Conservation (phyloP, 352 stramenopile species). For the Globisporangium splendens region DNA sequence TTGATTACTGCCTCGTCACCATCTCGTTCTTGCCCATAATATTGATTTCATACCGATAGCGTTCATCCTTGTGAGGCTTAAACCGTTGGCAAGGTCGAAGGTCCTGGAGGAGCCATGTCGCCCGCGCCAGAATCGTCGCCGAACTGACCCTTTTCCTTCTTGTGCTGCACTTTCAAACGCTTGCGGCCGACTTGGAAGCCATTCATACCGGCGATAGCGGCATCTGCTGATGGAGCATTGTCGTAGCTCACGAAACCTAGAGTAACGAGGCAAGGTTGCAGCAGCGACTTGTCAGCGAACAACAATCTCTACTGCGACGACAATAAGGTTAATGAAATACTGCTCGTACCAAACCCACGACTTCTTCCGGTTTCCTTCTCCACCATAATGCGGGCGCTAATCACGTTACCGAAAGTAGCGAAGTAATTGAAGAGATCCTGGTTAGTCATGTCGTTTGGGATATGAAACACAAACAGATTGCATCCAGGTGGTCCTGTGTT, state of each 20-base stretch:
- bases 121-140: constrained; percentile 54
- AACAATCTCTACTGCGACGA: not conserved
- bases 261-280: not conserved
- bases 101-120: constrained; percentile 37
- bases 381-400: constrained; percentile 96
- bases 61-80: constrained; percentile 26
- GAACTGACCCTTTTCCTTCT: constrained; percentile 88
- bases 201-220: constrained; percentile 95
- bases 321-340: not conserved
- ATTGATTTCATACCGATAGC: constrained; percentile 18
- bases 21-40: constrained; percentile 6
- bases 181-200: constrained; percentile 96
- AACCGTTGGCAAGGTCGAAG: constrained; percentile 25
- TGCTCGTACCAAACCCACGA: constrained; percentile 88
- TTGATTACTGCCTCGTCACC: constrained; percentile 6
- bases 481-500: constrained; percentile 89
- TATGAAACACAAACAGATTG: constrained; percentile 98
- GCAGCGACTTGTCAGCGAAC: not conserved
- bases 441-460: constrained; percentile 97
- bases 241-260: constrained; percentile 96
- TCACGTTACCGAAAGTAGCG: constrained; percentile 92
- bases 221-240: constrained; percentile 86
- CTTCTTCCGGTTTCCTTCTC: constrained; percentile 95
- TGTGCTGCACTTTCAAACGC: constrained; percentile 95
- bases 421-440: constrained; percentile 97